These are phyloP conservation scores for Colletotrichum brevisporum DNA, from an alignment of 2,329 filamentous ascomycete species.

Conservation along the genomic window DNA sequence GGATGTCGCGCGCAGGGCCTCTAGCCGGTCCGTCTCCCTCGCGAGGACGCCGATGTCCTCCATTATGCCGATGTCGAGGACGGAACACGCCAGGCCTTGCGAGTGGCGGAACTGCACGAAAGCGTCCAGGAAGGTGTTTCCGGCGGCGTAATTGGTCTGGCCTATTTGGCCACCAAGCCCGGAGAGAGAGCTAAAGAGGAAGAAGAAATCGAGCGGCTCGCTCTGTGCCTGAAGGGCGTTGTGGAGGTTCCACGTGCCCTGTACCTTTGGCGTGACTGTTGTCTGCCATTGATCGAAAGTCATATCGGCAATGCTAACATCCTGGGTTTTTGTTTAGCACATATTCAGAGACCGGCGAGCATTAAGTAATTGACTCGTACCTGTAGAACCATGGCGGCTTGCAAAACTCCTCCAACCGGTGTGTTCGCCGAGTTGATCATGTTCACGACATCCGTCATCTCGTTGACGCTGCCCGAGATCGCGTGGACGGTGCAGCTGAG, in stretches of 20 bases:
- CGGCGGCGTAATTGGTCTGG: conserved; percentile 58
- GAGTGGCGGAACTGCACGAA: conserved; percentile 54
- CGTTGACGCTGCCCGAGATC: conserved; percentile 51
- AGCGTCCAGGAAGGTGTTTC: conserved; percentile 57
- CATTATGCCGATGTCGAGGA: conserved; percentile 57
- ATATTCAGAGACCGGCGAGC: too few relatives aligned
- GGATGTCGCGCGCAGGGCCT: conserved; percentile 30
- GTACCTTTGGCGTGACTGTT: conserved; percentile 55
- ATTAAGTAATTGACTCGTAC: background rate
- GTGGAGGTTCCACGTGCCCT: conserved; percentile 61
- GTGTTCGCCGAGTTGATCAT: conserved; percentile 39
- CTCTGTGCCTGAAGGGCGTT: conserved; percentile 41
- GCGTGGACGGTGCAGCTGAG: conserved; percentile 46
- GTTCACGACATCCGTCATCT: conserved; percentile 46
- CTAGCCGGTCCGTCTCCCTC: conserved; percentile 37
- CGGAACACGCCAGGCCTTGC: conserved; percentile 53
- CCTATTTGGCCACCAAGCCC: conserved; percentile 51
- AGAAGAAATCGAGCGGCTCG: conserved; percentile 54
- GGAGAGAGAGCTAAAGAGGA: conserved; percentile 52
- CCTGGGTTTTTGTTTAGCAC: background rate
- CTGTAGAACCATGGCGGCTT: conserved; percentile 55
- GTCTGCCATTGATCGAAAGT: conserved; percentile 52
- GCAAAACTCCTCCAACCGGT: conserved; percentile 57
- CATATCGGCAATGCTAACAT: conserved; percentile 52
- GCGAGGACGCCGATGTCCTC: conserved; percentile 55